Base-by-base conservation (phyloP, 345 rosid genomes). In the Garcia nutans region DNA sequence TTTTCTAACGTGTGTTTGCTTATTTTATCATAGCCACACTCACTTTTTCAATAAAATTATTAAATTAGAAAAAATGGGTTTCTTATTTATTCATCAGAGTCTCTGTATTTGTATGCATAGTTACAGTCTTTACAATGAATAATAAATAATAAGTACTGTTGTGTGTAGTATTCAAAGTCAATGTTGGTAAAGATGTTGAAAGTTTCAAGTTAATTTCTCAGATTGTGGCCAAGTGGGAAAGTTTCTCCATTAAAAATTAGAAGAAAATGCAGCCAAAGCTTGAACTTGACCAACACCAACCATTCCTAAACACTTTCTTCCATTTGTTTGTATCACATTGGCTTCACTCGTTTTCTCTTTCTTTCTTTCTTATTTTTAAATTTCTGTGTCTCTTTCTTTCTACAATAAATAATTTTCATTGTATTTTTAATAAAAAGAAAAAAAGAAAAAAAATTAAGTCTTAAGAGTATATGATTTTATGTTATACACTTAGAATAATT, bases 131-230 rank as follows among this genome's bases (percentile, higher is more conserved):
- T 37, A 37, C 41, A 37, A 11, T 5, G 45, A 28, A 64, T 33
- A 37, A 37, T 37, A 13, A 6, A 3, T 20, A 5, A 3, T 20
- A 6, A 10, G 49, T 20, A 8, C 4, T 54, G 3, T 23, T 59
- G 44, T 63, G 16, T 16, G 20, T 57, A 17, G 65, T 24, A 22
- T 72, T 24, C 59, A 45, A 66, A 71, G 76, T 80, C 76, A 80
- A 71, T 24, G 76, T 37, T 68, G 24, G 31, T 15, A 58, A 41
- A 3, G 69, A 52, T 0, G 6, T 41, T n/a, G 60, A 44, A 23
- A 64, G 17, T 45, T 60, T 65, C 19, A 6, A 41, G 23, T 57
- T 7, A 12, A 44, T 15, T 9, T 16, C 26, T 7, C 31, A 44
- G 31, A 12, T 23, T 22, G 41, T 68, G 61, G 63, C 69, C 80